Conservation (phyloP, 345 rosid genomes). For the Eutrema yunnanense region DNA sequence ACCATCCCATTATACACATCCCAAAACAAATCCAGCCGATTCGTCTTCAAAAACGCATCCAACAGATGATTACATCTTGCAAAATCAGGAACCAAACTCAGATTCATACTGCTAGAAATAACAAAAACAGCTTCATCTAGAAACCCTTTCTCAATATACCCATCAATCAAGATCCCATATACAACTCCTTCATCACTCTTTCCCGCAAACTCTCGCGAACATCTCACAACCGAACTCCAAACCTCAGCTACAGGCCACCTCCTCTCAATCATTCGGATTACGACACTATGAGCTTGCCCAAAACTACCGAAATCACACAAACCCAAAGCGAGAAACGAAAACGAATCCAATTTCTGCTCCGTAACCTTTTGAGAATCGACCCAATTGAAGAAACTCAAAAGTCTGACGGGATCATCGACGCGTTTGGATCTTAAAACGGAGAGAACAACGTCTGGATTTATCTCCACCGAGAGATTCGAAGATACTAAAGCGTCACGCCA, state of each 20-base stretch:
- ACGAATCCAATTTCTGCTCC: conserved; percentile 45
- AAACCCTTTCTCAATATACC: conserved; percentile 42
- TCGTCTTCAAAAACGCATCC: conserved; percentile 51
- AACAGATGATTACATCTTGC: conserved; percentile 50
- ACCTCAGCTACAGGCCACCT: conserved; percentile 38
- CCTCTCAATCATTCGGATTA: conserved; percentile 40
- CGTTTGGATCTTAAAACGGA: conserved; percentile 44
- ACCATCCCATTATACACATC: conserved; percentile 45
- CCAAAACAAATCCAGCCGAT: conserved; percentile 59
- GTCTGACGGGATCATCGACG: conserved; percentile 46
- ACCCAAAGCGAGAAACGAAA: conserved; percentile 43
- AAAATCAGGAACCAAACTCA: conserved; percentile 35
- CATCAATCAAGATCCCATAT: conserved; percentile 49
- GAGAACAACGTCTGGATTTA: conserved; percentile 57
- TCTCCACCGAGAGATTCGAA: conserved; percentile 31
- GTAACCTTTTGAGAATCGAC: conserved; percentile 30
- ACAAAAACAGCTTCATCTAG: conserved; percentile 49
- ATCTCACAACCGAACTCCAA: conserved; percentile 43
- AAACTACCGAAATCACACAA: conserved; percentile 47
- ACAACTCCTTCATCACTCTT: conserved; percentile 24
- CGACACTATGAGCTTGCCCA: conserved; percentile 34
- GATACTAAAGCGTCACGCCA: conserved; percentile 47
- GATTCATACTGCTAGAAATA: conserved; percentile 31
- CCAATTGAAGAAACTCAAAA: conserved; percentile 63
- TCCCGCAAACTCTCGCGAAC: conserved; percentile 30